A percentile compares a stretch with the other conserved stretches of the same genome.
These are phyloP conservation scores for Kitagawia praeruptora DNA, from an alignment of 129 eudicot species.

Conservation along the genomic window DNA sequence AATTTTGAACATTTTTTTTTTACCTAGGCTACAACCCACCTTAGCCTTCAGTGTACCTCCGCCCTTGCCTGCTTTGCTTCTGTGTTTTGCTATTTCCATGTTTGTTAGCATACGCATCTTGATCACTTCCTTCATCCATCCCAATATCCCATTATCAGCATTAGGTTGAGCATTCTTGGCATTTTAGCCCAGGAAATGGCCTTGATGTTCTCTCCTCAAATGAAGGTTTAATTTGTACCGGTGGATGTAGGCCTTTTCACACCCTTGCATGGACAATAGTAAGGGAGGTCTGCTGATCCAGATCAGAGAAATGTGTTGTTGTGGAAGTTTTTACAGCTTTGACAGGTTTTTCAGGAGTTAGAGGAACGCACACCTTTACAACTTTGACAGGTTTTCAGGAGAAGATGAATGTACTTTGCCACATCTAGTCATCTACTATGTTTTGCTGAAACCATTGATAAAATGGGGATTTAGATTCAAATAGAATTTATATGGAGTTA, in stretches of 20 bases:
- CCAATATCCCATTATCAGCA: constrained; percentile 55
- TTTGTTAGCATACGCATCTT: constrained; percentile 45
- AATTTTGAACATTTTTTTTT: no score
- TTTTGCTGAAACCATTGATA: constrained; percentile 28
- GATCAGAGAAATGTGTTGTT: constrained; percentile 1
- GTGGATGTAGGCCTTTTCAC: constrained; percentile 86
- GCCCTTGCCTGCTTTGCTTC: constrained; percentile 55
- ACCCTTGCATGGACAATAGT: constrained; percentile 77
- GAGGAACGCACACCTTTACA: no score
- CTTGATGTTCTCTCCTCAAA: constrained; percentile 76
- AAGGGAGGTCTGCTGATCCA: constrained; percentile 45
- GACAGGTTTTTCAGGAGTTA: constrained; percentile 41
- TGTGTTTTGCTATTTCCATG: constrained; percentile 42
- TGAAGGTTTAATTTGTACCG: constrained; percentile 94
- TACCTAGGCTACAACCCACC: no score
- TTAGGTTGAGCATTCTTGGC: constrained; percentile 40
- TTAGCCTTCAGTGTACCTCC: no score
- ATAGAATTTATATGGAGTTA: not conserved
- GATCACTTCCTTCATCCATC: constrained; percentile 78
- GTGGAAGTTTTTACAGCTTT: constrained; percentile 40
- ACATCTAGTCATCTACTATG: constrained; percentile 30
- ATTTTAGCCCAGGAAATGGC: constrained; percentile 64
- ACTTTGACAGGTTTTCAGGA: not conserved
- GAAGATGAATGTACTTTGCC: constrained; percentile 38
- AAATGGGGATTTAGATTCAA: not conserved